Percentiles rank a stretch among this genome's conserved stretches.
Conservation (phyloP, 2,329 filamentous ascomycete genomes). For the Ambrosiella beaveri region DNA sequence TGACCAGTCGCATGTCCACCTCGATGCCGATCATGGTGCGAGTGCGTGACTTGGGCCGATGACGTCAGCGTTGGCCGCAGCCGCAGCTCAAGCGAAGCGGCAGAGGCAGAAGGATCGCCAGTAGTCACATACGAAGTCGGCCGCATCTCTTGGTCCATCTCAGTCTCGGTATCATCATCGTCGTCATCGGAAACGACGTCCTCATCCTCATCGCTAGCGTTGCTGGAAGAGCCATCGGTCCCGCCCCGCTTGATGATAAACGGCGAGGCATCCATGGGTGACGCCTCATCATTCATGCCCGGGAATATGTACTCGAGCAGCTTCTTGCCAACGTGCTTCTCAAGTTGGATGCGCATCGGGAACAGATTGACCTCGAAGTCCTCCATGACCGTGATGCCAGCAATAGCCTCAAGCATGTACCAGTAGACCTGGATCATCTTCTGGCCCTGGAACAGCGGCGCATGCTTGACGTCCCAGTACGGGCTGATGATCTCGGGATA, state of each 20-base stretch:
- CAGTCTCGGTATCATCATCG: slow-evolving; percentile 3
- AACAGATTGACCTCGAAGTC: slow-evolving; percentile 90
- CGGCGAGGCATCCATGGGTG: slow-evolving; percentile 41
- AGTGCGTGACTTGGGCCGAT: slow-evolving; percentile 3
- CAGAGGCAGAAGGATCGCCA: slow-evolving; percentile 5
- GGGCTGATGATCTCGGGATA: slow-evolving; percentile 95
- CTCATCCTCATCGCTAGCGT: slow-evolving; percentile 20
- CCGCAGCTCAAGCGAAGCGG: slow-evolving; percentile 45
- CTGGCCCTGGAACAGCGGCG: slow-evolving; percentile 32
- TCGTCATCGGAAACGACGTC: slow-evolving; percentile 18
- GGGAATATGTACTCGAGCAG: slow-evolving; percentile 98
- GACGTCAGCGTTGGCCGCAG: slow-evolving; percentile 63
- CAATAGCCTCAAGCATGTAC: slow-evolving; percentile 96
- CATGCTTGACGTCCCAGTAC: slow-evolving; percentile 53
- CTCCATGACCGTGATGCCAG: slow-evolving; percentile 91
- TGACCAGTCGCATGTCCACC: not conserved
- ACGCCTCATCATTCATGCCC: slow-evolving; percentile 43
- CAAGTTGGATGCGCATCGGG: slow-evolving; percentile 83
- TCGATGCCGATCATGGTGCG: slow-evolving; percentile 1
- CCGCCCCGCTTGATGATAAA: slow-evolving; percentile 33
- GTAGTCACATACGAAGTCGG: slow-evolving; percentile 43
- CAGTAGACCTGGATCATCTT: slow-evolving; percentile 89
- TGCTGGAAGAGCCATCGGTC: not conserved
- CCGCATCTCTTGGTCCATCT: slow-evolving; percentile 31
- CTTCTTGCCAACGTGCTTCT: slow-evolving; percentile 79